phyloP scores from a whole-genome alignment of 257 asterid genomes.

The Fraxinus americana region DNA sequence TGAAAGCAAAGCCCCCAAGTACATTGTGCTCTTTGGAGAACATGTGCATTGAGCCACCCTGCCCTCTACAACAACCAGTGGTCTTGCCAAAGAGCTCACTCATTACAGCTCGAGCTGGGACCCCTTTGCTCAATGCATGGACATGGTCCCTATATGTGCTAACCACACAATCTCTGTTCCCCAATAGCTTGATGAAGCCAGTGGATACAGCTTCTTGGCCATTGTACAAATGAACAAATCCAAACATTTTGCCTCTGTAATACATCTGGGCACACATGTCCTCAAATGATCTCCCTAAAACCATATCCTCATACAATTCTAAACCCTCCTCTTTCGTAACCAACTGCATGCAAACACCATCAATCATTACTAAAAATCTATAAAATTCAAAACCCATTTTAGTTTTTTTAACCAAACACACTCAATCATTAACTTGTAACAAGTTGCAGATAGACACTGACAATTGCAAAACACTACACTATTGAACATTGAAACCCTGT shows the following conservation, averaged over 20 bases:
- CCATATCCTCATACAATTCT: conserved; percentile 85
- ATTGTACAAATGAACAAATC: conserved; percentile 91
- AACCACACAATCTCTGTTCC: conserved; percentile 78
- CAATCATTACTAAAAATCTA: not conserved
- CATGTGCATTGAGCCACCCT: conserved; percentile 99
- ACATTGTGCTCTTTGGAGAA: conserved; percentile 95
- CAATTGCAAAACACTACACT: not conserved
- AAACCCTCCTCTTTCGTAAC: conserved; percentile 88
- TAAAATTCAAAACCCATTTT: not conserved
- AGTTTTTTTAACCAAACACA: conserved; percentile 1
- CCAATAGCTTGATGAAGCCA: conserved; percentile 92
- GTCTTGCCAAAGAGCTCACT: conserved; percentile 97
- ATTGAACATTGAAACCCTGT: not conserved
- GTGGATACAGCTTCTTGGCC: conserved; percentile 99
- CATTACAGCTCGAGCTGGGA: conserved; percentile 92
- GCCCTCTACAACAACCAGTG: conserved; percentile 98
- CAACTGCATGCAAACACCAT: conserved; percentile 44
- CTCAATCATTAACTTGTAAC: conserved; percentile 10
- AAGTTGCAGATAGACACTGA: not conserved
- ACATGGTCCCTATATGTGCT: conserved; percentile 97
- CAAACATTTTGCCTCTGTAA: conserved; percentile 98
- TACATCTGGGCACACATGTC: conserved; percentile 99
- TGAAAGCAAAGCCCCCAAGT: conserved; percentile 95
- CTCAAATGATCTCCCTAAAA: conserved; percentile 84
- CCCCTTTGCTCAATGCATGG: conserved; percentile 97